Percentiles rank a stretch among this genome's conserved stretches.
Evolutionary conservation across 495 filamentous ascomycete genomes (phyloP).

Genomic region (Sporormia fimetaria): DNA sequence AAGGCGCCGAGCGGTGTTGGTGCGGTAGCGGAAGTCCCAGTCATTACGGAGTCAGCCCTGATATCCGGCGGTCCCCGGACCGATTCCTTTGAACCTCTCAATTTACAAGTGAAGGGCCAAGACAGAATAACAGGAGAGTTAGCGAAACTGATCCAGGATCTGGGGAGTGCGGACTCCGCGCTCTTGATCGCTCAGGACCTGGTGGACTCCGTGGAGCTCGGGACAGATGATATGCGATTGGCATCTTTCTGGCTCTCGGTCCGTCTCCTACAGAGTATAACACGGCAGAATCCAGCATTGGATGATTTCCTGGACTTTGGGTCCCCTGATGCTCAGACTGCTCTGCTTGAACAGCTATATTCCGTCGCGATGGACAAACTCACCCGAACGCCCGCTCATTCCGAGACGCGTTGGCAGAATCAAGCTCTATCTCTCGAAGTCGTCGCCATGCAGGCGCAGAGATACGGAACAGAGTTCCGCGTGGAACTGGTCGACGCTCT

Average conservation of each 20-base stretch:
- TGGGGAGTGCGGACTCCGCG: slow-evolving; percentile 17
- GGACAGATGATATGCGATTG: slow-evolving; percentile 31
- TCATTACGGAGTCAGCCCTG: slow-evolving; percentile 1
- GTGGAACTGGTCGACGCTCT: slow-evolving; percentile 82
- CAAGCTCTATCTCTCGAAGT: slow-evolving; percentile 34
- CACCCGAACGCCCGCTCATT: slow-evolving; percentile 36
- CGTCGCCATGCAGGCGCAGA: slow-evolving; percentile 33
- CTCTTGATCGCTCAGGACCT: slow-evolving; percentile 25
- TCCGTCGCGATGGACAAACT: slow-evolving; percentile 59
- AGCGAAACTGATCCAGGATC: slow-evolving; percentile 17
- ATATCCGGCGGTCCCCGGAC: slow-evolving; percentile 3
- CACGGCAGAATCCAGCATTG: slow-evolving; percentile 34
- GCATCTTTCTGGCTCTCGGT: slow-evolving; percentile 76
- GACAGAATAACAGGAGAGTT: slow-evolving; percentile 26
- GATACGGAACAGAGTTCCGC: slow-evolving; percentile 49
- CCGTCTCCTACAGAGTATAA: slow-evolving; percentile 48
- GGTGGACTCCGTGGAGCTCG: slow-evolving; percentile 12
- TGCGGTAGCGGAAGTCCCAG: slow-evolving; percentile 10
- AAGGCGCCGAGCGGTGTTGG: slow-evolving; percentile 17
- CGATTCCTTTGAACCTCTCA: slow-evolving; percentile 22
- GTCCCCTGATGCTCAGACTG: slow-evolving; percentile 36
- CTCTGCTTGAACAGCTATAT: slow-evolving; percentile 68
- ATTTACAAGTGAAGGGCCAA: slow-evolving; percentile 25
- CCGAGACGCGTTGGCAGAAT: slow-evolving; percentile 53
- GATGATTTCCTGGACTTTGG: slow-evolving; percentile 55